phyloP scores from a whole-genome alignment of 805 yeast genomes.

The Yarrowia bubula region DNA sequence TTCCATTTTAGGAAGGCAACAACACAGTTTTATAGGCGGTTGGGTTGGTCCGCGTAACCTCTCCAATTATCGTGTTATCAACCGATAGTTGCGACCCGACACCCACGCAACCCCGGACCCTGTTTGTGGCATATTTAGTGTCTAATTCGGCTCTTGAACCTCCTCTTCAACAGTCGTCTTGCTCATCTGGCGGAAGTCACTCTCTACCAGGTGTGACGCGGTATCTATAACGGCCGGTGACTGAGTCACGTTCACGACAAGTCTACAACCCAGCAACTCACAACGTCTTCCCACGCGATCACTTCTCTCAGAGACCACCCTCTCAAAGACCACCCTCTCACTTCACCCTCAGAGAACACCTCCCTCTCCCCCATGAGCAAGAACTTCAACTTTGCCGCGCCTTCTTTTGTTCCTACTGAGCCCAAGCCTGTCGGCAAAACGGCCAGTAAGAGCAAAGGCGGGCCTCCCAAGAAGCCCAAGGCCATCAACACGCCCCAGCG shows the following conservation, averaged over 20 bases:
- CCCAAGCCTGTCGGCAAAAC: constrained; percentile 12
- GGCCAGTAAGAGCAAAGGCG: background rate
- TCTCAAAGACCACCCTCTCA: background rate
- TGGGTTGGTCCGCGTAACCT: constrained; percentile 15
- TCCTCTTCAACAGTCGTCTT: constrained; percentile 3
- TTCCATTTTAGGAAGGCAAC: constrained; percentile 25
- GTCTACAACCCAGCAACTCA: background rate
- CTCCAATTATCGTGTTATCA: constrained; percentile 26
- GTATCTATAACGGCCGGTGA: constrained; percentile 11
- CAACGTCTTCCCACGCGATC: background rate
- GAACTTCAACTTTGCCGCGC: constrained; percentile 26
- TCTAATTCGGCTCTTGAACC: constrained; percentile 21
- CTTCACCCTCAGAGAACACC: background rate
- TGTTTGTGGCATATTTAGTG: constrained; percentile 27
- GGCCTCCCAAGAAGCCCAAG: constrained; percentile 14
- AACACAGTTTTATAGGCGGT: background rate
- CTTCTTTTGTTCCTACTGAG: constrained; percentile 24
- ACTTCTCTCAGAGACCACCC: background rate
- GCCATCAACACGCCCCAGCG: constrained; percentile 25
- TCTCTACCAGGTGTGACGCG: constrained; percentile 27
- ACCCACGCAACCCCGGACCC: constrained; percentile 12
- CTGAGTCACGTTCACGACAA: background rate
- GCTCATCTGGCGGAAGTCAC: constrained; percentile 27
- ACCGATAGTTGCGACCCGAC: constrained; percentile 27
- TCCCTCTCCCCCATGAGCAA: constrained; percentile 4